Percentiles rank a stretch among this genome's conserved stretches.
Evolutionary conservation across 768 basidiomycete genomes (phyloP).

Genomic region (Hortiboletus flavorubellus): DNA sequence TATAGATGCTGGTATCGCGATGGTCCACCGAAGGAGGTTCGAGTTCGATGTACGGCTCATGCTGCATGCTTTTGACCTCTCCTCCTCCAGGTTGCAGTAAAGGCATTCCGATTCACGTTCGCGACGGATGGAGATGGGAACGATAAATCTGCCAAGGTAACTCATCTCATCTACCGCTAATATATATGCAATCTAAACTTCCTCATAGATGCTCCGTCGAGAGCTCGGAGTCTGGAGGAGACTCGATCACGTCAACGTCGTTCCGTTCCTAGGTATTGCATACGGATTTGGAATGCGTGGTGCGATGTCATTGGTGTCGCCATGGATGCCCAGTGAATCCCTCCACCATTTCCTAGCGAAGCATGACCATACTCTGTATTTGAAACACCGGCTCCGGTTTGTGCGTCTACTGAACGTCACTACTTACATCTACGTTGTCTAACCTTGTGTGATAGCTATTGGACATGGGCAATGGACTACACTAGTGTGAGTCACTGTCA

Average conservation of each 20-base stretch:
- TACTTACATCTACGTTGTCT: too few species aligned
- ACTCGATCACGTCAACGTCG: slow-evolving; percentile 21
- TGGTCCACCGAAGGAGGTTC: slow-evolving; percentile 7
- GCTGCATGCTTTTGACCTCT: neutral
- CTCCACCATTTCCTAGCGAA: slow-evolving; percentile 20
- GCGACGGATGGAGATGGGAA: neutral
- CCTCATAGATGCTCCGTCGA: slow-evolving; percentile 20
- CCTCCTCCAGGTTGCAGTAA: slow-evolving; percentile 16
- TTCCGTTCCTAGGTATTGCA: slow-evolving; percentile 28
- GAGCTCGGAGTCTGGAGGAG: slow-evolving; percentile 21
- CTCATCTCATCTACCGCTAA: neutral
- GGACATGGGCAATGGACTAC: too few species aligned
- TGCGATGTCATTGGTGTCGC: slow-evolving; percentile 26
- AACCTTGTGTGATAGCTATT: too few species aligned
- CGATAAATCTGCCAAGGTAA: neutral
- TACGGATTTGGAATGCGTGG: slow-evolving; percentile 24
- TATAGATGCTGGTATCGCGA: slow-evolving; percentile 6
- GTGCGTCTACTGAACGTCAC: slow-evolving; percentile 1
- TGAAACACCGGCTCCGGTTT: slow-evolving; percentile 4
- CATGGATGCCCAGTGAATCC: slow-evolving; percentile 28
- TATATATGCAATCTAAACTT: neutral
- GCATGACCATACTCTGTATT: neutral
- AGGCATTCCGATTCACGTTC: slow-evolving; percentile 9
- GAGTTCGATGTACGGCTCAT: neutral
- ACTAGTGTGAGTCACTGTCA: too few species aligned